Evolutionary conservation across 2,329 filamentous ascomycete genomes (phyloP).

Genomic region (Trichoderma endophyticum): DNA sequence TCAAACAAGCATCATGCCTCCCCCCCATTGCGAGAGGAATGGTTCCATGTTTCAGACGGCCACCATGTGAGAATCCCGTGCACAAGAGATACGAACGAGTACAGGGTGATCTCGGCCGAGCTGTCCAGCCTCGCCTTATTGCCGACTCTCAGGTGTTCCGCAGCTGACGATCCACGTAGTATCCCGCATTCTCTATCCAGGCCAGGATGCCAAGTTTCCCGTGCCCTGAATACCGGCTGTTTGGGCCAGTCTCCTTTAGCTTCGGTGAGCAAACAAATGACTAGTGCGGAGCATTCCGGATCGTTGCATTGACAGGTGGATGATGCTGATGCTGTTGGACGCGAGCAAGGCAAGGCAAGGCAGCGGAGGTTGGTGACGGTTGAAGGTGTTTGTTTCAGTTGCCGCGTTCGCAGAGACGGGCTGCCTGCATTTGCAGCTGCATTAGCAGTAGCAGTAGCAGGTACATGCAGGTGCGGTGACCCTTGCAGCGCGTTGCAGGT

Average conservation of each 20-base stretch:
- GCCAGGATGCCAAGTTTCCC: neutral
- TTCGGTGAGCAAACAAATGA: neutral
- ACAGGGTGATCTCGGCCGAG: neutral
- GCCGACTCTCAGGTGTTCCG: neutral
- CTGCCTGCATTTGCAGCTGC: neutral
- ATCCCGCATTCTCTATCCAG: neutral
- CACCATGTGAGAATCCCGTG: neutral
- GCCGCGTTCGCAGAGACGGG: neutral
- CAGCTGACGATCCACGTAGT: neutral
- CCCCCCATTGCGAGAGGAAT: neutral
- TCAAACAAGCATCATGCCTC: neutral
- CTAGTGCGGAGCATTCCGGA: neutral
- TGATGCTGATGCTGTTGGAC: neutral
- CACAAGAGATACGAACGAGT: neutral
- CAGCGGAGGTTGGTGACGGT: neutral
- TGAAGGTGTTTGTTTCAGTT: neutral
- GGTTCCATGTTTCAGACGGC: neutral
- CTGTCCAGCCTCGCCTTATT: neutral
- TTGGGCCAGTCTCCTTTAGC: neutral
- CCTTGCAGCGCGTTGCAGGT: neutral
- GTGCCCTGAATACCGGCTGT: neutral
- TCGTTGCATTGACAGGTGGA: neutral
- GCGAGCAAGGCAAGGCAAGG: neutral
- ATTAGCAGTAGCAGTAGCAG: neutral
- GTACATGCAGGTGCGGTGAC: neutral